Percentiles rank a stretch among this genome's conserved stretches.
phyloP scores from a whole-genome alignment of 257 asterid species.

The Nicotiana tomentosiformis region DNA sequence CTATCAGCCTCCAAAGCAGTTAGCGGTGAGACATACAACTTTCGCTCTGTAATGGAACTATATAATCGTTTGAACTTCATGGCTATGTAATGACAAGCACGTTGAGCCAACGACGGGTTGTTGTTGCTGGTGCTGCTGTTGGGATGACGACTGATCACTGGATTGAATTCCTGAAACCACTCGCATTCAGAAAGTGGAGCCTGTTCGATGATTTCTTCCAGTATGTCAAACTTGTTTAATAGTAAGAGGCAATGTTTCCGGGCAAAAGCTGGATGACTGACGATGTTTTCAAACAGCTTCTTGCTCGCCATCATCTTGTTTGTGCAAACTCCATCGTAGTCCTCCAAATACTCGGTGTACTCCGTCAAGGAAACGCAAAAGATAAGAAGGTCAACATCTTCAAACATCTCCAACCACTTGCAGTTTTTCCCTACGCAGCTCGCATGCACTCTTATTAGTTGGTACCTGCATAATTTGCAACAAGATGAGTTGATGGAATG shows the following conservation, averaged over 20 bases:
- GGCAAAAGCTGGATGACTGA: conserved; percentile 48
- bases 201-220: conserved; percentile 56
- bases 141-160: conserved; percentile 48
- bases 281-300: conserved; percentile 52
- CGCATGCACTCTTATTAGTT: conserved; percentile 61
- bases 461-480: conserved; percentile 51
- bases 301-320: conserved; percentile 69
- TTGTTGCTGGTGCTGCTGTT: conserved; percentile 30
- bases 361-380: conserved; percentile 72
- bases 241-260: conserved; percentile 57
- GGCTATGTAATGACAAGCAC: conserved; percentile 75
- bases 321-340: conserved; percentile 42
- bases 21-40: conserved; percentile 51
- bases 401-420: conserved; percentile 92
- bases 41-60: conserved; percentile 35
- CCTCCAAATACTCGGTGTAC: conserved; percentile 51
- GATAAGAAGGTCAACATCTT: conserved; percentile 61
- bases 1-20: conserved; percentile 70
- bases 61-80: conserved; percentile 64
- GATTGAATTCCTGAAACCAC: conserved; percentile 74
- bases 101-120: conserved; percentile 49
- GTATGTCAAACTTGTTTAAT: conserved; percentile 74
- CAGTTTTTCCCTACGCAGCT: conserved; percentile 77
- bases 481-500: neutral
- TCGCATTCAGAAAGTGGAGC: conserved; percentile 64